Conservation (phyloP, 2,329 filamentous ascomycete species). For the Exophiala sideris region DNA sequence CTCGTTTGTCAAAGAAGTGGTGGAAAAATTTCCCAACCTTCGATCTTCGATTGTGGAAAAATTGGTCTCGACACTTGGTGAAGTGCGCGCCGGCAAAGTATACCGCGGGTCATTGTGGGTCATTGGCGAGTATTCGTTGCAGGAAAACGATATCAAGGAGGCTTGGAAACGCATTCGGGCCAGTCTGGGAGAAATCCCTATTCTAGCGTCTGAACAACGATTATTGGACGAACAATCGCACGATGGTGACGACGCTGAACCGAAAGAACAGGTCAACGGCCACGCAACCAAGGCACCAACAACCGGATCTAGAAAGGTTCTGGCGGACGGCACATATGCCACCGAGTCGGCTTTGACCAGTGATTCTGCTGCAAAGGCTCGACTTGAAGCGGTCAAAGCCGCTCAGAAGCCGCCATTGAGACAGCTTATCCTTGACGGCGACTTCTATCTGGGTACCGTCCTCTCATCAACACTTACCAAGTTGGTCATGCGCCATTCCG, state of each 20-base stretch:
- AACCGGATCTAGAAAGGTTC: constrained; percentile 76
- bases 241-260: constrained; percentile 61
- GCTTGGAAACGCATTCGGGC: constrained; percentile 95
- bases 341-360: constrained; percentile 95
- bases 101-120: constrained; percentile 97
- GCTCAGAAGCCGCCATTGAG: constrained; percentile 93
- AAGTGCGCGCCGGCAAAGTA: constrained; percentile 94
- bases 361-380: constrained; percentile 82
- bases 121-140: constrained; percentile 91
- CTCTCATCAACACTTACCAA: constrained; percentile 96
- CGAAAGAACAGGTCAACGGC: constrained; percentile 70
- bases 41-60: constrained; percentile 82
- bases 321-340: constrained; percentile 95
- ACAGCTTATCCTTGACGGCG: constrained; percentile 92
- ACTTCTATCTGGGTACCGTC: constrained; percentile 93
- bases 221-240: constrained; percentile 79
- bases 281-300: constrained; percentile 66
- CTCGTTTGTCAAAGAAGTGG: constrained; percentile 97
- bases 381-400: constrained; percentile 92
- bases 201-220: constrained; percentile 89
- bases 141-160: constrained; percentile 89
- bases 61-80: constrained; percentile 82
- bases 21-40: constrained; percentile 93
- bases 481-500: constrained; percentile 93
- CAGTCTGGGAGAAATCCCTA: constrained; percentile 93